Conservation (phyloP, 495 filamentous ascomycete genomes). For the Aspergillus leporis region DNA sequence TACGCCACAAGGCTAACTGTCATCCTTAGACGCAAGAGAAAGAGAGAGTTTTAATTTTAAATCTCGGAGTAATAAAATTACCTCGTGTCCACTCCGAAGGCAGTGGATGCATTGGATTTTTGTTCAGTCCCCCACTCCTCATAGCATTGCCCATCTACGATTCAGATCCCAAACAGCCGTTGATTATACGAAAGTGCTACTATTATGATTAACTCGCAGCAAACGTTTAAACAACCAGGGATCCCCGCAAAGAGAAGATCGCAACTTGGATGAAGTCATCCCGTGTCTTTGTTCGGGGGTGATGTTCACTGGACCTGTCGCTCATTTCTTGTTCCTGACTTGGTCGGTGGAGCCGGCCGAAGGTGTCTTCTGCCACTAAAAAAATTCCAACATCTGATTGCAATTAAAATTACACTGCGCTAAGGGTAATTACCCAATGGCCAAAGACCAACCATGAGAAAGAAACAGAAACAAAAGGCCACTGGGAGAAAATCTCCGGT, state of each 20-base stretch:
- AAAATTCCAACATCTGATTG: neutral
- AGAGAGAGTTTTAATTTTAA: neutral
- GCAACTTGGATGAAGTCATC: conserved; percentile 25
- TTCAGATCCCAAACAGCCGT: too few relatives aligned
- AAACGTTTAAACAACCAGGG: neutral
- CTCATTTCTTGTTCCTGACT: conserved; percentile 28
- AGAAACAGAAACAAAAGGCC: conserved; percentile 3
- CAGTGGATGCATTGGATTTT: neutral
- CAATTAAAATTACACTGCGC: conserved; percentile 6
- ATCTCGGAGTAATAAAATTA: neutral
- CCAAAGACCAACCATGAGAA: conserved; percentile 4
- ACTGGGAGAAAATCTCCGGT: conserved; percentile 4
- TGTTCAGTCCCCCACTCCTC: neutral
- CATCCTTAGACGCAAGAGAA: neutral
- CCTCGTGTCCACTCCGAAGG: neutral
- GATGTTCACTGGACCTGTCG: conserved; percentile 14
- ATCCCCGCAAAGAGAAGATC: conserved; percentile 16
- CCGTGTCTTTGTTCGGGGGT: conserved; percentile 11
- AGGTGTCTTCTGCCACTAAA: neutral
- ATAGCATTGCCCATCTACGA: neutral
- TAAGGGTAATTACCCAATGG: conserved; percentile 6
- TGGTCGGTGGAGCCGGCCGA: conserved; percentile 13
- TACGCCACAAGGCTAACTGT: neutral
- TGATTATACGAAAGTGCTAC: too few relatives aligned
- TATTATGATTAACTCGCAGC: too few relatives aligned